These are phyloP conservation scores for Acanthamoeba polyphaga DNA, from an alignment of 208 protist genomes.

Conservation along the genomic window DNA sequence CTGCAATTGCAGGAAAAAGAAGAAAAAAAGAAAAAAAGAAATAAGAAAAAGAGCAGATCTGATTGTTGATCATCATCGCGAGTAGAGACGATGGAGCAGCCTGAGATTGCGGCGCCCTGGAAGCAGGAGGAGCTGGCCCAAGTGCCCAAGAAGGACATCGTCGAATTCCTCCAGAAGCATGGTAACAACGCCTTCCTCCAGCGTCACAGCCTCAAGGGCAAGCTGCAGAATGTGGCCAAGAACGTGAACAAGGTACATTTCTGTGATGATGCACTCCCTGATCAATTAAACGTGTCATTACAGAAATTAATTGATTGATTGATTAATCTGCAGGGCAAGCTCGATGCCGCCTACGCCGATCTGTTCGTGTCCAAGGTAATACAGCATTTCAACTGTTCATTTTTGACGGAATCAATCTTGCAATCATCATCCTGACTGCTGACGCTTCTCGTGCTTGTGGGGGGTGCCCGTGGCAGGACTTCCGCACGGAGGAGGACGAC, in stretches of 20 bases:
- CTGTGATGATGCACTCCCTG: background rate
- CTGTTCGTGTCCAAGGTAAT: constrained; percentile 31
- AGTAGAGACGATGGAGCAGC: constrained; percentile 2
- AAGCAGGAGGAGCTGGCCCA: constrained; percentile 28
- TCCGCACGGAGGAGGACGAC: constrained; percentile 54
- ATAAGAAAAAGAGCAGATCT: background rate
- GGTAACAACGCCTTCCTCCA: constrained; percentile 42
- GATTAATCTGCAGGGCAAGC: background rate
- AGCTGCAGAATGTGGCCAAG: constrained; percentile 41
- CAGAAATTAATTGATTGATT: background rate
- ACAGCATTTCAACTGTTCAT: too few relatives aligned
- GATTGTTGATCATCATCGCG: background rate
- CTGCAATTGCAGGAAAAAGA: too few relatives aligned
- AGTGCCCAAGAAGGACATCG: constrained; percentile 47
- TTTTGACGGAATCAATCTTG: background rate
- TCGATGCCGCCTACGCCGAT: constrained; percentile 24
- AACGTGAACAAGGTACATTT: background rate
- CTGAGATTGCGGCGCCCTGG: constrained; percentile 23
- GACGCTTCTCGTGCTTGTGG: too few relatives aligned
- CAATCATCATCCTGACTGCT: background rate
- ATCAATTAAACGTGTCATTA: background rate
- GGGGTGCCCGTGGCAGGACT: background rate
- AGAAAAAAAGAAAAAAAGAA: background rate
- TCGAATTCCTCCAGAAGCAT: constrained; percentile 53
- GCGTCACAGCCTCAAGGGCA: constrained; percentile 31